These are phyloP conservation scores for Jacaranda copaia DNA, from an alignment of 257 asterid genomes.

Conservation along the genomic window DNA sequence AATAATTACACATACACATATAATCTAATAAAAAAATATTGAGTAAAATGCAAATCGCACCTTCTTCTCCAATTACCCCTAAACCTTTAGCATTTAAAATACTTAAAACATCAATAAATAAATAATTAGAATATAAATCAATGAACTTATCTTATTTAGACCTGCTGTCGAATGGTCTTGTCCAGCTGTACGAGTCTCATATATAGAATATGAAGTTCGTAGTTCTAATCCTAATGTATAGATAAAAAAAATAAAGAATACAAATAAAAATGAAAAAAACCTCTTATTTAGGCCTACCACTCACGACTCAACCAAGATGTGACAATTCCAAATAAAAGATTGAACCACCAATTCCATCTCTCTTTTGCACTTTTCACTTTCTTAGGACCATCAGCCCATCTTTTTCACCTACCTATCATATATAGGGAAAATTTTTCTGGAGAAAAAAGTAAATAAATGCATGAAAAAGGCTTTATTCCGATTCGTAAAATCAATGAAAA, in stretches of 20 bases:
- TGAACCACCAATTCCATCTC: background rate
- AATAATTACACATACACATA: background rate
- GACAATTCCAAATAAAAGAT: too few relatives aligned
- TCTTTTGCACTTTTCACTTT: too few relatives aligned
- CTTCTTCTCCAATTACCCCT: background rate
- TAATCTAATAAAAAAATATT: background rate
- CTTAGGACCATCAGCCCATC: background rate
- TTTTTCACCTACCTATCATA: constrained; percentile 19
- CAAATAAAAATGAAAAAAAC: too few relatives aligned
- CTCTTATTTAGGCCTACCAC: too few relatives aligned
- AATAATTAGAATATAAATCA: background rate
- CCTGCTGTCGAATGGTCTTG: background rate
- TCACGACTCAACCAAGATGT: too few relatives aligned
- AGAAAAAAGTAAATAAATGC: background rate
- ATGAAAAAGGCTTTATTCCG: too few relatives aligned
- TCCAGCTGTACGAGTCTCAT: too few relatives aligned
- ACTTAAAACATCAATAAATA: background rate
- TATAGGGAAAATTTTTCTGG: background rate
- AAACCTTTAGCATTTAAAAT: too few relatives aligned
- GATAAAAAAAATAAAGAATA: too few relatives aligned
- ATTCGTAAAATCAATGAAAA: too few relatives aligned
- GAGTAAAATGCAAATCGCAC: background rate
- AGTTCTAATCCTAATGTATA: too few relatives aligned
- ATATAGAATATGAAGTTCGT: too few relatives aligned
- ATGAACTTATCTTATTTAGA: background rate